Evolutionary conservation across 768 basidiomycete species (phyloP), one percentile per base, ranked within the genome.

Genomic region (Pisolithus microcarpus): DNA sequence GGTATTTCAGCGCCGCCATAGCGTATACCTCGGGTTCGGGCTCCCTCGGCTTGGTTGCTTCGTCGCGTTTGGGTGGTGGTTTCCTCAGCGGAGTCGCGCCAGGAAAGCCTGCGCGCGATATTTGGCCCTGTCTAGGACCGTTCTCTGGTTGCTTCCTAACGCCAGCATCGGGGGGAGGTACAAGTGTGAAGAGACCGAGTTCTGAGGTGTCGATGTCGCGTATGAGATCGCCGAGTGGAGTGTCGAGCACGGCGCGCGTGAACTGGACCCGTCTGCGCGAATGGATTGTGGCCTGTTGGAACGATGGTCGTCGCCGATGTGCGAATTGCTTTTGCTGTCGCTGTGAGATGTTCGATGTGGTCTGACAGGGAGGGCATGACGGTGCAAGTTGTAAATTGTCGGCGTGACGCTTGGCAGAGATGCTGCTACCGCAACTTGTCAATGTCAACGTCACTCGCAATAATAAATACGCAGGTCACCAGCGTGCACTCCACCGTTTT

Each of bases 151-250:
- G 57, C 36, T 64, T 66, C 50, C 65, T 57, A 4, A 65, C 44
- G 30, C 66, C 61, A 0, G 63, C 59, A 30, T 73, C 73, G 34
- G 58, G 65, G 38, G 62, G 66, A 5, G 66, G 61, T 2, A 77
- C 70, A 47, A 88, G 74, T 7, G 75, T 80, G 68, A 90, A 89
- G 23, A 91, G 79, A 36, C 87, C 87, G 24, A 88, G 75, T 61
- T 91, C 88, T 5, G 87, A 80, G 8, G 82, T 72, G 56, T 90
- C 87, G 53, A 84, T 73, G 59, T 90, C 88, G 59, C 88, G 85
- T 53, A 89, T 87, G 54, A 90, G 79, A 59, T 89, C 84, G 39
- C 82, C 82, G 8, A 90, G 76, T 46, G 76, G 67, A 0, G 80
- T 74, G 18, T 74, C 56, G 23, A 91, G 79, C 8, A 88, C 76